These are phyloP conservation scores for Globisporangium sylvaticum DNA, from an alignment of 352 stramenopile genomes.

Conservation along the genomic window DNA sequence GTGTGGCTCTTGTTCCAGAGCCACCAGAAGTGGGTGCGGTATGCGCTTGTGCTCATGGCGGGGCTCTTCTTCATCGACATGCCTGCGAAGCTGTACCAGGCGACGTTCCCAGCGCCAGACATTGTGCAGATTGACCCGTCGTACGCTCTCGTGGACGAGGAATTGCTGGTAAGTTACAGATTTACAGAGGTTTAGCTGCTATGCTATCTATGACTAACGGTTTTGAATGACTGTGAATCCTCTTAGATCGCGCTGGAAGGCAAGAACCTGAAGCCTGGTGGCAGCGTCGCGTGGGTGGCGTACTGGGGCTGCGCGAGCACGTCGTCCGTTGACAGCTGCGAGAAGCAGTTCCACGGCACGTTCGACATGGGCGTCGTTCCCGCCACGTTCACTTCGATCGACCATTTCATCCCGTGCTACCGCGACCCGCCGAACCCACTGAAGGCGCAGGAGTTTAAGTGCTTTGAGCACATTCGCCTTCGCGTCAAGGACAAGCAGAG, in stretches of 20 bases:
- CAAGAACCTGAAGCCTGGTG: slow-evolving; percentile 71
- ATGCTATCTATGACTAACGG: background rate
- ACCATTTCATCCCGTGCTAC: slow-evolving; percentile 88
- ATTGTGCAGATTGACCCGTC: slow-evolving; percentile 59
- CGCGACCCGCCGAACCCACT: slow-evolving; percentile 70
- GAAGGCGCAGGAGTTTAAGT: slow-evolving; percentile 65
- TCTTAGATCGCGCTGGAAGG: slow-evolving; percentile 35
- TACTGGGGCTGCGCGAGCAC: slow-evolving; percentile 78
- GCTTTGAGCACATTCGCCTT: slow-evolving; percentile 64
- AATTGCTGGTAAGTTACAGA: slow-evolving; percentile 38
- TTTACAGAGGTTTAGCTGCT: background rate
- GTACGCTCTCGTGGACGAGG: slow-evolving; percentile 72
- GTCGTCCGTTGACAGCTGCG: slow-evolving; percentile 48
- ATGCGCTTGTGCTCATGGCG: slow-evolving; percentile 41
- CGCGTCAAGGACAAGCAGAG: slow-evolving; percentile 76
- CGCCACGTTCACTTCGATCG: slow-evolving; percentile 65
- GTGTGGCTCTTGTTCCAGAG: slow-evolving; percentile 45
- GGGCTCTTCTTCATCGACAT: slow-evolving; percentile 42
- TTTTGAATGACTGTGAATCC: background rate
- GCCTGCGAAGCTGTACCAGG: slow-evolving; percentile 41
- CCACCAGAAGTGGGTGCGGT: slow-evolving; percentile 51
- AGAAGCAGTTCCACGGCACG: slow-evolving; percentile 62
- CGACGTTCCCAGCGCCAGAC: slow-evolving; percentile 49
- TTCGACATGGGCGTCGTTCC: slow-evolving; percentile 64
- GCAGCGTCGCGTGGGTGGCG: slow-evolving; percentile 69